These are phyloP conservation scores for Carex arenaria DNA, from an alignment of 202 grass and related monocot genomes.

Conservation along the genomic window DNA sequence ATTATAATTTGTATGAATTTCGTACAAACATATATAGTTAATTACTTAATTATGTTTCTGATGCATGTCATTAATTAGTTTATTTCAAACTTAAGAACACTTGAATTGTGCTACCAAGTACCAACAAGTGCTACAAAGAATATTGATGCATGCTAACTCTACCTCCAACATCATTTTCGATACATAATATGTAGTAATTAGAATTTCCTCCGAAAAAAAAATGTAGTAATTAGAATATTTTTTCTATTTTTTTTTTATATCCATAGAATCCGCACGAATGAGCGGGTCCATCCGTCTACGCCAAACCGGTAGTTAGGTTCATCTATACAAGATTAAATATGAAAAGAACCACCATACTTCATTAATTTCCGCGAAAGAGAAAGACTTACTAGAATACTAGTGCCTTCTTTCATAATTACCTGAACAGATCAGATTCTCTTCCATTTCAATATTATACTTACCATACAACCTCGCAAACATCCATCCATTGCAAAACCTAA, in stretches of 20 bases:
- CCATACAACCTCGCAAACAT: not conserved
- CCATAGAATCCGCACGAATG: not conserved
- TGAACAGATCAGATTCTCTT: not conserved
- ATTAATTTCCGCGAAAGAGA: not conserved
- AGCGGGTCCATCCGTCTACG: not conserved
- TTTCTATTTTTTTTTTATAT: not conserved
- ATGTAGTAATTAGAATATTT: too few species aligned
- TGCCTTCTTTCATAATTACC: not conserved
- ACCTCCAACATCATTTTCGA: too few species aligned
- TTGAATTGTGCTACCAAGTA: too few species aligned
- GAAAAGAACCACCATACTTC: constrained; percentile 9
- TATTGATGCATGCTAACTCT: too few species aligned
- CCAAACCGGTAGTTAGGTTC: not conserved
- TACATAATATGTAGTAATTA: too few species aligned
- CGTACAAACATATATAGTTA: too few species aligned
- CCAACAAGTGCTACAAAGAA: too few species aligned
- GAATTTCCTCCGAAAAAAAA: too few species aligned
- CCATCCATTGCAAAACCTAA: not conserved
- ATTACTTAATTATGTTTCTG: too few species aligned
- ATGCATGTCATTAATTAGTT: too few species aligned
- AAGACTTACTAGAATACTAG: not conserved
- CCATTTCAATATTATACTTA: not conserved
- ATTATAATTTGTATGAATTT: too few species aligned
- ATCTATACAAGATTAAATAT: not conserved
- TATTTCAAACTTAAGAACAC: too few species aligned